Base-by-base conservation (phyloP, 805 yeast species). In the Tetrapisispora arboricola region DNA sequence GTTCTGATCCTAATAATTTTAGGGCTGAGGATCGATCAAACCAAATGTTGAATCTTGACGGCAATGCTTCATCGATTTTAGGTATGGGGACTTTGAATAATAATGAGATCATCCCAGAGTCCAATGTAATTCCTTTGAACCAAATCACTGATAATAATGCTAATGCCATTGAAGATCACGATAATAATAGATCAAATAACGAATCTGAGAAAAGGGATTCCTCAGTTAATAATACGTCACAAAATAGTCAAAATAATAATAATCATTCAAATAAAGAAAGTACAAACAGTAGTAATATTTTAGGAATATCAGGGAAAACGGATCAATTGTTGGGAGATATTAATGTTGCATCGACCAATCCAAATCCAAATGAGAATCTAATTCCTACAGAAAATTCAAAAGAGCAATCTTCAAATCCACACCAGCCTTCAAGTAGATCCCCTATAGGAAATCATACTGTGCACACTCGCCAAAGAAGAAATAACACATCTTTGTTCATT, bases 401-500 rank as follows among this genome's bases (percentile, higher is more conserved):
- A 8, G n/a, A 9, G 19, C 24, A 21, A 17, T 27, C 21, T 10
- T 10, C 27, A 25, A n/a, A 25, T 25, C 27, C 27, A 6, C 7
- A 25, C 10, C 27, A 25, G 4, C 4, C 13, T 7, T 11, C 27
- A 25, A 11, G 10, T 6, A 12, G 21, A 6, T 2, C 16, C n/a
- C 17, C 17, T 7, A 19, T 21, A 20, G 20, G 24, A 33, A 19
- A 33, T 13, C 9, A 27, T 6, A 24, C 3, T 11, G 6, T 13
- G 19, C 17, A 11, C 27, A 9, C 7, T 9, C 38, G 32, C 19
- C 12, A 18, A 20, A 43, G 26, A 22, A 42, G 39, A 10, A 38
- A 44, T 8, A 38, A 41, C n/a, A 54, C 52, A 2, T 58, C 62
- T 0, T 62, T 61, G 7, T 60, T 60, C 43, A 55, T 60, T 15